Evolutionary conservation across 352 stramenopile genomes (phyloP).

Genomic region (Aphanomyces astaci): DNA sequence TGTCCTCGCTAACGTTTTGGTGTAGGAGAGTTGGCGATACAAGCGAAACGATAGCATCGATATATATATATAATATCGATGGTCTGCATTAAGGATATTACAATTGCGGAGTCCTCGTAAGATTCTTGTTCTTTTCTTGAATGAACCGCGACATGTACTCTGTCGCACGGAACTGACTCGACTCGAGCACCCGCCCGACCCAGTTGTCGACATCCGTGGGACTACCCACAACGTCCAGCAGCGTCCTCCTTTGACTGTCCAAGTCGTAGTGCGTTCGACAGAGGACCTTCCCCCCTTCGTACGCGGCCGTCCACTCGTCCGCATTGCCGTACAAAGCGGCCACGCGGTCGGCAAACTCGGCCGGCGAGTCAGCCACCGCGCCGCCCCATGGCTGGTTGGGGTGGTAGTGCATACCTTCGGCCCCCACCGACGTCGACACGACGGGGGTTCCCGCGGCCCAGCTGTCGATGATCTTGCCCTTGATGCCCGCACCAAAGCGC

Average conservation of each 20-base stretch:
- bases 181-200: slow-evolving; percentile 77
- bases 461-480: slow-evolving; percentile 92
- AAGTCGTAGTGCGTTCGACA: slow-evolving; percentile 42
- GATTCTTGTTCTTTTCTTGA: slow-evolving; percentile 56
- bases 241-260: slow-evolving; percentile 35
- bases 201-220: slow-evolving; percentile 44
- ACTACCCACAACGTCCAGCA: slow-evolving; percentile 39
- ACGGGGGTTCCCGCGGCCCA: slow-evolving; percentile 88
- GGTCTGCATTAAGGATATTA: not conserved
- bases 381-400: slow-evolving; percentile 41
- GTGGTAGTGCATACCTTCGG: slow-evolving; percentile 70
- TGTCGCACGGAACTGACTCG: slow-evolving; percentile 67
- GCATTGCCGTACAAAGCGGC: slow-evolving; percentile 50
- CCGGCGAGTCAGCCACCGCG: slow-evolving; percentile 36
- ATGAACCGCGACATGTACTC: slow-evolving; percentile 84
- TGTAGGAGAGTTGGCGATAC: too few species aligned
- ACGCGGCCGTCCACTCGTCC: slow-evolving; percentile 32
- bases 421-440: slow-evolving; percentile 82
- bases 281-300: slow-evolving; percentile 28
- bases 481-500: slow-evolving; percentile 90
- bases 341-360: slow-evolving; percentile 31
- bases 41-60: not conserved
- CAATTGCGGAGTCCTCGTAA: too few species aligned
- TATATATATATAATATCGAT: not conserved
- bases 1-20: too few species aligned